Conservation (phyloP, 768 basidiomycete genomes). For the Tricholoma bakamatsutake region DNA sequence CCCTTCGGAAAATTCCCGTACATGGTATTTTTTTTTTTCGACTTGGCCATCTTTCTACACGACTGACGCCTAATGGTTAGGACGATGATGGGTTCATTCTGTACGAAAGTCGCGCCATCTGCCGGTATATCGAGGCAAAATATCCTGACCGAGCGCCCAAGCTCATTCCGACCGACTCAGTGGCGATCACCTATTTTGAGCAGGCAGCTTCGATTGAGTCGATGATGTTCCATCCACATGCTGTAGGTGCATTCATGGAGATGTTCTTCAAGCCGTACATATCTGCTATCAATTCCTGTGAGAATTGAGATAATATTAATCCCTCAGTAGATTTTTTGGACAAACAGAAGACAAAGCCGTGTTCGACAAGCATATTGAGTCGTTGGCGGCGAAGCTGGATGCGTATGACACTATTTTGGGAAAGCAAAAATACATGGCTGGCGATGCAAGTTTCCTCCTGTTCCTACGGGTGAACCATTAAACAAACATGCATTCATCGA, state of each 20-base stretch:
- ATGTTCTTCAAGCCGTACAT: not conserved
- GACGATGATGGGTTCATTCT: slow-evolving; percentile 54
- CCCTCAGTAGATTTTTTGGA: not conserved
- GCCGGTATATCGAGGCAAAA: slow-evolving; percentile 52
- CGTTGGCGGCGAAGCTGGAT: slow-evolving; percentile 37
- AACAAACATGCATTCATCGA: not conserved
- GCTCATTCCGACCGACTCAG: not conserved
- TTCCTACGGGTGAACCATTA: not conserved
- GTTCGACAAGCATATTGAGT: slow-evolving; percentile 14
- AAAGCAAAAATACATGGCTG: slow-evolving; percentile 48
- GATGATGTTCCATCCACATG: not conserved
- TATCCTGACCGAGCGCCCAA: slow-evolving; percentile 12
- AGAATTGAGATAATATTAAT: too few relatives aligned
- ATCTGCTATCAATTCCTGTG: not conserved
- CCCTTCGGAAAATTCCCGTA: not conserved
- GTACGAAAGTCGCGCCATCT: slow-evolving; percentile 59
- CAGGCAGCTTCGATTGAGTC: not conserved
- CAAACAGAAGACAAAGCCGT: not conserved
- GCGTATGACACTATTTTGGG: slow-evolving; percentile 51
- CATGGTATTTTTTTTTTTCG: not conserved
- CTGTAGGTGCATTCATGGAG: not conserved
- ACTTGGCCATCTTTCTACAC: not conserved
- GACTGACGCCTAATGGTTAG: slow-evolving; percentile 14
- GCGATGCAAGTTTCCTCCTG: slow-evolving; percentile 31
- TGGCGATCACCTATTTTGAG: not conserved